phyloP scores from a whole-genome alignment of 2,329 filamentous ascomycete genomes.

The Teratosphaeria viscida region DNA sequence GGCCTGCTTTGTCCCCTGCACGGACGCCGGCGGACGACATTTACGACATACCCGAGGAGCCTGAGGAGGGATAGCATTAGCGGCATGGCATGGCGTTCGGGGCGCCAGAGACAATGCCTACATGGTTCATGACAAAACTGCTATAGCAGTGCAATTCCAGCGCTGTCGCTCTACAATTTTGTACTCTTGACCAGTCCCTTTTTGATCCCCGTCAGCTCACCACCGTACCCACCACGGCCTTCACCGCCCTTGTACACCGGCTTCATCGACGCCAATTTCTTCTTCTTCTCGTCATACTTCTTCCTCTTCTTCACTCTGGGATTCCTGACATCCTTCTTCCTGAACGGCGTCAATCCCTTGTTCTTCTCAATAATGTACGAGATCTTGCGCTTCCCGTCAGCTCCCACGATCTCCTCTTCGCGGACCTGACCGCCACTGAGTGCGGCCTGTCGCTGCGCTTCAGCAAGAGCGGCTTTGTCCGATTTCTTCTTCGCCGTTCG shows the following conservation, averaged over 20 bases:
- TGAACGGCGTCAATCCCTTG: slow-evolving; percentile 79
- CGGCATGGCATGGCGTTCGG: neutral
- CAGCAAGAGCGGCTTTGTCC: slow-evolving; percentile 58
- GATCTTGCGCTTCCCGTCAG: slow-evolving; percentile 85
- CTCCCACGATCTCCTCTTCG: slow-evolving; percentile 58
- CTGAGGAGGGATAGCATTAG: neutral
- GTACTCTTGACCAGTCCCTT: slow-evolving; percentile 83
- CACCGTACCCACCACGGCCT: slow-evolving; percentile 74
- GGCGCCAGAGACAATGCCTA: neutral
- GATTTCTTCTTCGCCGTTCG: slow-evolving; percentile 57
- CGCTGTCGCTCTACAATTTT: slow-evolving; percentile 54
- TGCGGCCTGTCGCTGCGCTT: slow-evolving; percentile 46
- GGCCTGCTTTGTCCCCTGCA: neutral
- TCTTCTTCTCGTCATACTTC: slow-evolving; percentile 93
- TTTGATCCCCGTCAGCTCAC: slow-evolving; percentile 94
- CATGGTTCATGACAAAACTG: neutral
- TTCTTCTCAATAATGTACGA: slow-evolving; percentile 95
- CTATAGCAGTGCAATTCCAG: neutral
- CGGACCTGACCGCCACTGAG: slow-evolving; percentile 51
- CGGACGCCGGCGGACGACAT: neutral
- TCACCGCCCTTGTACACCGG: slow-evolving; percentile 78
- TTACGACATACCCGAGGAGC: neutral
- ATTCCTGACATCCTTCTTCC: slow-evolving; percentile 91
- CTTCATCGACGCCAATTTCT: slow-evolving; percentile 85
- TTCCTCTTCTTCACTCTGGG: slow-evolving; percentile 96